Conservation (phyloP, 1,139 yeast genomes). For the Komagataea norvegica region DNA sequence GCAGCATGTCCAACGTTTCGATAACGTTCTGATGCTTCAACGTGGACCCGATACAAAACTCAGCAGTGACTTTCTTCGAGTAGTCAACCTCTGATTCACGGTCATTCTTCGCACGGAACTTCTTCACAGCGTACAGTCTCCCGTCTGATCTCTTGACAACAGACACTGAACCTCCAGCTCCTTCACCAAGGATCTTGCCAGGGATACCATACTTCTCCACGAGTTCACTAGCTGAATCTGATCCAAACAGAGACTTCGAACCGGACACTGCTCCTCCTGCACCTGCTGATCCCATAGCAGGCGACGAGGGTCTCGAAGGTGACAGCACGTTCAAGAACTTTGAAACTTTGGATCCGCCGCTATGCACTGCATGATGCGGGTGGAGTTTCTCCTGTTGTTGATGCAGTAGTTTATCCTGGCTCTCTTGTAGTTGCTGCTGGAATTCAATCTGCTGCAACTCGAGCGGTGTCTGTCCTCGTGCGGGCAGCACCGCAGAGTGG, state of each 20-base stretch:
- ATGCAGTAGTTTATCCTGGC: conserved; percentile 10
- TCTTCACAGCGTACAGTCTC: conserved; percentile 61
- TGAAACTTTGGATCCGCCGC: conserved; percentile 4
- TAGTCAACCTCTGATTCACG: conserved; percentile 53
- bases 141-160: conserved; percentile 49
- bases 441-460: conserved; percentile 9
- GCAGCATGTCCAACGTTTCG: conserved; percentile 58
- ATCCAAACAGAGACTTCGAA: conserved; percentile 31
- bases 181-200: conserved; percentile 61
- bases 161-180: conserved; percentile 75
- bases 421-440: conserved; percentile 9
- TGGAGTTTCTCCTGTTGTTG: conserved; percentile 2
- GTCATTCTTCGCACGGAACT: conserved; percentile 51
- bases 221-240: conserved; percentile 34
- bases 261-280: conserved; percentile 9
- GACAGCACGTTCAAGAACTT: conserved; percentile 8
- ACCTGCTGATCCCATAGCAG: conserved; percentile 1
- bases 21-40: conserved; percentile 60
- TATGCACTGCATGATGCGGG: background rate
- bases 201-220: conserved; percentile 55
- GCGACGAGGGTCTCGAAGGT: conserved; percentile 10
- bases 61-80: conserved; percentile 58
- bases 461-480: conserved; percentile 4
- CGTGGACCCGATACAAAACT: conserved; percentile 59
- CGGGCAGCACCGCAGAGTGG: background rate